Percentiles rank a stretch among this genome's conserved stretches.
phyloP scores from a whole-genome alignment of 352 stramenopile species.

The Phytophthora tentaculata region DNA sequence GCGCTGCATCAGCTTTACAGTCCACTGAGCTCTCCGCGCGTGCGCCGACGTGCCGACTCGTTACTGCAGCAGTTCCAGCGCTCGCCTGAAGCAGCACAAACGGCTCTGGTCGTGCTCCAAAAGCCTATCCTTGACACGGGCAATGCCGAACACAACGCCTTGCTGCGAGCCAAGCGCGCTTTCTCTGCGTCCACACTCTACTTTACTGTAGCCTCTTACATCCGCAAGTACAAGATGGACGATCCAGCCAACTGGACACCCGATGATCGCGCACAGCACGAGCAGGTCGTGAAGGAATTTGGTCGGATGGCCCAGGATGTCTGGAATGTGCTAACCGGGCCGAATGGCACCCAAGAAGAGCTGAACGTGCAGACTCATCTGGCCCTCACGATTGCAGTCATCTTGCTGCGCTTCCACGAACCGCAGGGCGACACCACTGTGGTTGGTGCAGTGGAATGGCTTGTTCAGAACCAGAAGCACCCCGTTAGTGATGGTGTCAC shows the following conservation, averaged over 20 bases:
- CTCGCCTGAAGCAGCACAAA: constrained; percentile 65
- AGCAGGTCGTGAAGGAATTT: constrained; percentile 67
- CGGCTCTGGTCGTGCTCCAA: constrained; percentile 63
- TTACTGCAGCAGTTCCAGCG: constrained; percentile 79
- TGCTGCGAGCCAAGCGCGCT: constrained; percentile 59
- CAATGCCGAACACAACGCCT: constrained; percentile 31
- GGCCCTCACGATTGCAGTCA: constrained; percentile 77
- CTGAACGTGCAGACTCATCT: constrained; percentile 72
- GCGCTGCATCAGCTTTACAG: constrained; percentile 81
- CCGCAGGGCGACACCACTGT: constrained; percentile 56
- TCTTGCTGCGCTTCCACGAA: constrained; percentile 80
- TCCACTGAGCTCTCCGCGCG: constrained; percentile 66
- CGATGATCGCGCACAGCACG: constrained; percentile 57
- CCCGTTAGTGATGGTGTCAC: constrained; percentile 48
- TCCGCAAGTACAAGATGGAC: constrained; percentile 79
- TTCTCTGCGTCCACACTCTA: constrained; percentile 82
- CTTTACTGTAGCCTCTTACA: constrained; percentile 65
- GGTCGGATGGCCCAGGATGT: constrained; percentile 67
- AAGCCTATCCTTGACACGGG: constrained; percentile 49
- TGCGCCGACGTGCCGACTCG: constrained; percentile 74
- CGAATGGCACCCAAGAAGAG: constrained; percentile 59
- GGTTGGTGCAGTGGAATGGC: constrained; percentile 73
- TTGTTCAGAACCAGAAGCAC: constrained; percentile 74
- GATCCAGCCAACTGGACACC: constrained; percentile 57
- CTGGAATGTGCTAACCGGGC: constrained; percentile 78